Base-by-base conservation (phyloP, 176 grass and related monocot species). In the Chrysopogon serrulatus region DNA sequence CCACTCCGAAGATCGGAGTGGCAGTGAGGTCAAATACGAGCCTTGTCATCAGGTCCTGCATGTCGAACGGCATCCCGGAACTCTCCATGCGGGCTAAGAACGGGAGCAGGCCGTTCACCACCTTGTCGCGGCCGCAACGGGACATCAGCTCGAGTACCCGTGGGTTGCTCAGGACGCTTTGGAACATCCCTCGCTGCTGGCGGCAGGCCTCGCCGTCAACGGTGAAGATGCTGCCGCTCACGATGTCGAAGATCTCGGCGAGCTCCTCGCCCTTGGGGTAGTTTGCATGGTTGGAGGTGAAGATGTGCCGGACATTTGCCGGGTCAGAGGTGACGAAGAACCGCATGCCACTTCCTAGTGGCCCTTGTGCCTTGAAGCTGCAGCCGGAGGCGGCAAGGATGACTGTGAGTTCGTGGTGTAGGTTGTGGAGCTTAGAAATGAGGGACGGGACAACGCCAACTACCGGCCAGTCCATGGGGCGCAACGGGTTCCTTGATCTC, bases 21-120 rank as follows among this genome's bases (percentile, higher is more conserved):
- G 27, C 61, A 4, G 86, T 85, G 4, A 67, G 41, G 72, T 91
- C 90, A 15, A 91, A 85, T 9, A 83, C 18, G 2, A 88, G 10
- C 82, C 90, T 68, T 0, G 70, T 19, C 23, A 82, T 71, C 68
- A 91, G 4, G 8, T 85, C 81, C 34, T 88, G 74, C 74, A 91
- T 67, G 66, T 90, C 88, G 5, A 86, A 78, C 5, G 13, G 61
- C 0, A 8, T 13, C 7, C 8, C 6, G 6, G 10, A 16, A 6
- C 40, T 32, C 63, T 54, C 63, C 43, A 82, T 33, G 3, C 19
- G 15, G 10, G 21, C 3, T 26, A 90, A 57, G 5, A 54, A 30
- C 7, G 79, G 79, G 0, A 81, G 45, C n/a, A 81, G 47, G 1
- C 34, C 34, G 0, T 41, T 18, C 15, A 5, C 47, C 45, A 81